A percentile compares a stretch with the other conserved stretches of the same genome.
These are phyloP conservation scores for Myxozyma kluyveri DNA, from an alignment of 805 yeast genomes.

Conservation along the genomic window DNA sequence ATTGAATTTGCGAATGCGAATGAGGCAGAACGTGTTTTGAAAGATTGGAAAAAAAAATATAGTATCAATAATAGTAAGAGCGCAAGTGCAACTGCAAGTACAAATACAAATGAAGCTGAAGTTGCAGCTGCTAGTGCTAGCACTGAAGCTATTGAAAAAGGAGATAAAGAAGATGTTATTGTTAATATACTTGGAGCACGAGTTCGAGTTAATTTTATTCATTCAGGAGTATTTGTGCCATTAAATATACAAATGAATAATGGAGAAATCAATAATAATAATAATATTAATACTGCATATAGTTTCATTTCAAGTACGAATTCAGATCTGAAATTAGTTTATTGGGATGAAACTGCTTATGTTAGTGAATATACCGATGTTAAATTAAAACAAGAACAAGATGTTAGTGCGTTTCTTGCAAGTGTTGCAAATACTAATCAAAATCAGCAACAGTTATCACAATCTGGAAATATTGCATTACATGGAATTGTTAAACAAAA, in stretches of 20 bases:
- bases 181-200: neutral
- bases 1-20: conserved; percentile 21
- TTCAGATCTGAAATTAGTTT: too few species aligned
- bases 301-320: too few species aligned
- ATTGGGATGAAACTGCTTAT: conserved; percentile 25
- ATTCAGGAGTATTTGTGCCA: conserved; percentile 30
- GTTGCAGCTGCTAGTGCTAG: too few species aligned
- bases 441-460: neutral
- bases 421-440: neutral
- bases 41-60: conserved; percentile 1
- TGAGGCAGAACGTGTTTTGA: conserved; percentile 14
- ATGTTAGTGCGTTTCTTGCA: conserved; percentile 12
- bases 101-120: too few species aligned
- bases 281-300: conserved; percentile 16
- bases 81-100: neutral
- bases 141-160: too few species aligned
- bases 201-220: conserved; percentile 12
- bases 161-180: neutral
- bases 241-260: conserved; percentile 3
- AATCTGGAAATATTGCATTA: neutral
- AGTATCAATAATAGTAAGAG: too few species aligned
- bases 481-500: neutral
- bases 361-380: conserved; percentile 14
- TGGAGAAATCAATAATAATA: conserved; percentile 1
- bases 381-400: conserved; percentile 5